Conservation (phyloP, 1,139 yeast species). For the Nematodospora anomalae region DNA sequence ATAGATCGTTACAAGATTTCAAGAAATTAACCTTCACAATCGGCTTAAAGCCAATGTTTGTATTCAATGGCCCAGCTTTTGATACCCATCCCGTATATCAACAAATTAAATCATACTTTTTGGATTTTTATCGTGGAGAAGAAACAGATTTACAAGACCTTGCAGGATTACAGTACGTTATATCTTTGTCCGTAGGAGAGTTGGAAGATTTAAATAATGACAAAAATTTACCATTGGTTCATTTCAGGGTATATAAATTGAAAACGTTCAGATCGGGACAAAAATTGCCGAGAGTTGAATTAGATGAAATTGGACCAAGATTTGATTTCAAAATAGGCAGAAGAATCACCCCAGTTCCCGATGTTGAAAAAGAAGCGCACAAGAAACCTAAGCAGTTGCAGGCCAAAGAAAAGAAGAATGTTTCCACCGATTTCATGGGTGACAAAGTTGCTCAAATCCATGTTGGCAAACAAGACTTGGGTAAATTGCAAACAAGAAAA, state of each 20-base stretch:
- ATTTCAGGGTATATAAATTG: slow-evolving; percentile 88
- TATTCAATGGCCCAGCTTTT: slow-evolving; percentile 89
- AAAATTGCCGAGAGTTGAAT: slow-evolving; percentile 88
- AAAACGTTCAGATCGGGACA: slow-evolving; percentile 82
- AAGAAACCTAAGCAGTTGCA: slow-evolving; percentile 80
- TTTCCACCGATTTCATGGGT: slow-evolving; percentile 85
- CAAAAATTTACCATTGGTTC: slow-evolving; percentile 63
- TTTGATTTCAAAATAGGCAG: slow-evolving; percentile 92
- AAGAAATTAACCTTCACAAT: slow-evolving; percentile 75
- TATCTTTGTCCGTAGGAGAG: slow-evolving; percentile 76
- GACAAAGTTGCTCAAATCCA: slow-evolving; percentile 96
- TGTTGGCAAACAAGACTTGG: slow-evolving; percentile 91
- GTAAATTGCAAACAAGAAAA: slow-evolving; percentile 90
- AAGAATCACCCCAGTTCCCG: slow-evolving; percentile 80
- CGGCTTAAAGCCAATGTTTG: slow-evolving; percentile 93
- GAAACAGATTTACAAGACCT: slow-evolving; percentile 84
- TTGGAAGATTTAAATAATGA: slow-evolving; percentile 30
- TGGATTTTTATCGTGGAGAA: slow-evolving; percentile 92
- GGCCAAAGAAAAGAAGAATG: slow-evolving; percentile 84
- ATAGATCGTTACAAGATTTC: slow-evolving; percentile 77
- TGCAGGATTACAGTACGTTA: slow-evolving; percentile 90
- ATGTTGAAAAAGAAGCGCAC: slow-evolving; percentile 86
- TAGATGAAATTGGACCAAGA: slow-evolving; percentile 95
- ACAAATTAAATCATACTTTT: slow-evolving; percentile 82
- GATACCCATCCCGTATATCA: slow-evolving; percentile 84